Conservation (phyloP, 176 grass and related monocot genomes). For the Chloris gayana region DNA sequence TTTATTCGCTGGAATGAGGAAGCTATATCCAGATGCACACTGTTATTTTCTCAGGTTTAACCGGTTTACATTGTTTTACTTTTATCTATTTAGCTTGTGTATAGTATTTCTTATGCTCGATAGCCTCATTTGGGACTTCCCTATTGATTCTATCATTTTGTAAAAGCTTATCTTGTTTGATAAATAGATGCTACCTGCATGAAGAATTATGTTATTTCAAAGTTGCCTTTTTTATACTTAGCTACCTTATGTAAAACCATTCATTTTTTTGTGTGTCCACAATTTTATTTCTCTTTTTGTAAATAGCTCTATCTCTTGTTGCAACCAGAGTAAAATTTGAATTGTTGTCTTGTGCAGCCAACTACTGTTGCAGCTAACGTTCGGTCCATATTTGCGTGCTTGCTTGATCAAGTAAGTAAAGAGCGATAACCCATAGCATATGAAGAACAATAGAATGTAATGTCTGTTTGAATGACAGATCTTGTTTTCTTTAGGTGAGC, state of each 20-base stretch:
- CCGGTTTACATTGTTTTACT: conserved; percentile 18
- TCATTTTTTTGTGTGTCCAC: neutral
- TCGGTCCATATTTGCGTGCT: conserved; percentile 84
- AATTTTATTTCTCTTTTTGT: neutral
- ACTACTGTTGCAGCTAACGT: conserved; percentile 77
- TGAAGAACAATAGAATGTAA: conserved; percentile 15
- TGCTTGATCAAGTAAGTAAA: conserved; percentile 95
- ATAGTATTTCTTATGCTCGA: conserved; percentile 22
- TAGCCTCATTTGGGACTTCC: conserved; percentile 28
- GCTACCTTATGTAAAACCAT: neutral
- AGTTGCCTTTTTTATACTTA: neutral
- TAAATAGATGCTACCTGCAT: neutral
- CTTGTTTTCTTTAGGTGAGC: conserved; percentile 68
- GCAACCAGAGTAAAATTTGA: conserved; percentile 12
- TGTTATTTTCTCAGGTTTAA: conserved; percentile 88
- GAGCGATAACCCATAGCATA: neutral
- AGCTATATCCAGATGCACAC: conserved; percentile 92
- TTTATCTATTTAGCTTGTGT: conserved; percentile 16
- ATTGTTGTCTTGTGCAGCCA: conserved; percentile 61
- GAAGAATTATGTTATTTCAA: neutral
- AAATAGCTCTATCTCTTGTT: conserved; percentile 5
- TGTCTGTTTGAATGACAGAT: conserved; percentile 27
- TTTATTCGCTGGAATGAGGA: conserved; percentile 98
- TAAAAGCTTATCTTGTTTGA: conserved; percentile 7
- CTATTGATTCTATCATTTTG: conserved; percentile 4